Evolutionary conservation across 768 basidiomycete species (phyloP), one percentile per base, ranked within the genome.

Genomic region (Hortiboletus campestris): DNA sequence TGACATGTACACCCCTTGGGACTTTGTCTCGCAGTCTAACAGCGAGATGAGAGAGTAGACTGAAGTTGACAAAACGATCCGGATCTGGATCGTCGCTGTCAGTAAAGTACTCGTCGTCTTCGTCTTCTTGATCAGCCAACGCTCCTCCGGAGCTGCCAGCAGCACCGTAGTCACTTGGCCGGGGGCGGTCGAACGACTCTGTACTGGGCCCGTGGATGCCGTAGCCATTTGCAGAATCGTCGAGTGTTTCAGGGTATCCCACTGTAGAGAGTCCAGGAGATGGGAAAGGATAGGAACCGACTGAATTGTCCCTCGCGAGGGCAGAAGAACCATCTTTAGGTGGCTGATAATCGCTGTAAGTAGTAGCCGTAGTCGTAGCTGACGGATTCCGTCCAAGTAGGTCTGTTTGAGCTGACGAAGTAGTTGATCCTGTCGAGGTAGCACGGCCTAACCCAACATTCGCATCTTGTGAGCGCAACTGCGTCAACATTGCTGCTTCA

Each of bases 21-120:
- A 98, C 91, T 67, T 91, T 89, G 73, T 98, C 95, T 52, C 89
- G 81, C 53, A 98, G 73, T 67, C 91, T 86, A 35, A 95, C 87
- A 2, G 94, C 94, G 45, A 97, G 82, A 68, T 99, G 89, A 32
- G 86, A 89, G 53, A 98, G 77, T 42, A 97, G 75, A 16, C 91
- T 84, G 49, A 91, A 89, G 69, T 96, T 94, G 69, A 98, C 86
- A 65, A 93, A 97, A 16, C 86, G 81, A 55, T 78, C 81, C 47
- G 84, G 84, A 52, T 88, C 83, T 14, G 84, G 84, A 46, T 93
- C 90, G 22, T 80, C 77, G 17, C 76, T 78, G 25, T 83, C 76
- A 12, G 72, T 68, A 42, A 72, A 74, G 66, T 55, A 69, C 28
- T 55, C 69, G 40, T 64, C 59, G 11, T 70, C 60, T 39, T 71